A percentile compares a stretch with the other conserved stretches of the same genome.
Conservation (phyloP, 2,329 filamentous ascomycete species). For the Ilyonectria mors-panacis region DNA sequence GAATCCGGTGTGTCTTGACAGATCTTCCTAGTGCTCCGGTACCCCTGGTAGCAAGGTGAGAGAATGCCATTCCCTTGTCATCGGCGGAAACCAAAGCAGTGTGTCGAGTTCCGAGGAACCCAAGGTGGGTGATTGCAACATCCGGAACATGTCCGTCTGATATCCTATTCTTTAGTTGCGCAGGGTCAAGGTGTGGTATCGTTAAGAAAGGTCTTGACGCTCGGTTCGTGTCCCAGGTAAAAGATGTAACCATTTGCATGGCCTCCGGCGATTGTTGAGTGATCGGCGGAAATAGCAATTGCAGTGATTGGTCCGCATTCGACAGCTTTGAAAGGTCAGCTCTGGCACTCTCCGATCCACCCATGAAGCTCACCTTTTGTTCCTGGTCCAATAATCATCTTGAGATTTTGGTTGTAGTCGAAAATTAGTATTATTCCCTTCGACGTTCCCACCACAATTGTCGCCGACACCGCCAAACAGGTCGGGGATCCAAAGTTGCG, state of each 20-base stretch:
- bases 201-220: slow-evolving; percentile 90
- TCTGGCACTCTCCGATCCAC: not conserved
- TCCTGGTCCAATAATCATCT: slow-evolving; percentile 92
- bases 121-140: slow-evolving; percentile 88
- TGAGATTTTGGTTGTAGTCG: slow-evolving; percentile 96
- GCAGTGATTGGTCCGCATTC: slow-evolving; percentile 92
- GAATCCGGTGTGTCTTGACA: slow-evolving; percentile 90
- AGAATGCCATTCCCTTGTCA: slow-evolving; percentile 97
- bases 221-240: slow-evolving; percentile 93
- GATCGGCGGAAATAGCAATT: slow-evolving; percentile 92
- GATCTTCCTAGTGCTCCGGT: slow-evolving; percentile 87
- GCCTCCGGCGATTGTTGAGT: slow-evolving; percentile 90
- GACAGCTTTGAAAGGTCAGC: slow-evolving; percentile 73
- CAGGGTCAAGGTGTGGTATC: slow-evolving; percentile 82
- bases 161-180: slow-evolving; percentile 75
- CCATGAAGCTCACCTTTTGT: slow-evolving; percentile 78
- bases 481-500: slow-evolving; percentile 94
- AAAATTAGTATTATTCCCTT: slow-evolving; percentile 97
- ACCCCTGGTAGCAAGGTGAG: slow-evolving; percentile 92
- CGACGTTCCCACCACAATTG: slow-evolving; percentile 91
- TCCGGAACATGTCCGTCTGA: slow-evolving; percentile 86
- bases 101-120: slow-evolving; percentile 92
- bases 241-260: slow-evolving; percentile 94
- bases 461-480: slow-evolving; percentile 88
- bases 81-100: slow-evolving; percentile 97